These are phyloP conservation scores for Chenopodium formosanum DNA, from an alignment of 148 eudicot species.

Conservation along the genomic window DNA sequence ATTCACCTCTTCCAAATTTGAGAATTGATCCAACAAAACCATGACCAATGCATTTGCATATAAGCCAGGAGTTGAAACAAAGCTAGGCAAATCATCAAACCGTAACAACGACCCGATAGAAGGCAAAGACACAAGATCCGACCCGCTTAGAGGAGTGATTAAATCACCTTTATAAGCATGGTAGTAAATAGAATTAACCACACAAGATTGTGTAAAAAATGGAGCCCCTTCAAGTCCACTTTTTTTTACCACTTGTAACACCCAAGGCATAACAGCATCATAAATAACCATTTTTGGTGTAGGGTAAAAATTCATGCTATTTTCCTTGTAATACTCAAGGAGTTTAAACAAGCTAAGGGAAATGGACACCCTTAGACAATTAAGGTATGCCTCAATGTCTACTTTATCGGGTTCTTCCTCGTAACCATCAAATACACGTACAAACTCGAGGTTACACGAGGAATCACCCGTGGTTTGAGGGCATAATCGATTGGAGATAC, in stretches of 20 bases:
- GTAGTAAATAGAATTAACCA: constrained; percentile 41
- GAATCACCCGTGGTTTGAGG: not conserved
- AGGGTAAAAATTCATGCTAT: not conserved
- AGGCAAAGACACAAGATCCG: constrained; percentile 26
- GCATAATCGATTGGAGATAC: not conserved
- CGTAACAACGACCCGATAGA: constrained; percentile 12
- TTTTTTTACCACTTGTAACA: constrained; percentile 34
- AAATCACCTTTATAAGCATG: constrained; percentile 33
- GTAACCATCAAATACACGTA: constrained; percentile 23
- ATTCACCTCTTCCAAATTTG: constrained; percentile 21
- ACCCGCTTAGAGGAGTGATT: constrained; percentile 3
- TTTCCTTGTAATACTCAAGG: constrained; percentile 9
- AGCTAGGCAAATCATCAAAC: constrained; percentile 32
- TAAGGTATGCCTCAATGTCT: not conserved
- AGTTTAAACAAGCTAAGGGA: constrained; percentile 10
- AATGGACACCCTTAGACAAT: not conserved
- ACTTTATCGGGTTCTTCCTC: not conserved
- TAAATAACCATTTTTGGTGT: constrained; percentile 39
- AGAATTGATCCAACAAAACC: constrained; percentile 21
- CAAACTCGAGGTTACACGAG: constrained; percentile 10
- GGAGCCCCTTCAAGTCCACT: constrained; percentile 35
- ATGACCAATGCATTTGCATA: constrained; percentile 10
- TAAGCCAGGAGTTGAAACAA: constrained; percentile 20
- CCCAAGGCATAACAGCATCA: constrained; percentile 55
- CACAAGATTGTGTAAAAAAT: constrained; percentile 54